Percentiles rank a stretch among this genome's conserved stretches.
These are phyloP conservation scores for Oryza meridionalis DNA, from an alignment of 176 grass and related monocot species.

Conservation along the genomic window DNA sequence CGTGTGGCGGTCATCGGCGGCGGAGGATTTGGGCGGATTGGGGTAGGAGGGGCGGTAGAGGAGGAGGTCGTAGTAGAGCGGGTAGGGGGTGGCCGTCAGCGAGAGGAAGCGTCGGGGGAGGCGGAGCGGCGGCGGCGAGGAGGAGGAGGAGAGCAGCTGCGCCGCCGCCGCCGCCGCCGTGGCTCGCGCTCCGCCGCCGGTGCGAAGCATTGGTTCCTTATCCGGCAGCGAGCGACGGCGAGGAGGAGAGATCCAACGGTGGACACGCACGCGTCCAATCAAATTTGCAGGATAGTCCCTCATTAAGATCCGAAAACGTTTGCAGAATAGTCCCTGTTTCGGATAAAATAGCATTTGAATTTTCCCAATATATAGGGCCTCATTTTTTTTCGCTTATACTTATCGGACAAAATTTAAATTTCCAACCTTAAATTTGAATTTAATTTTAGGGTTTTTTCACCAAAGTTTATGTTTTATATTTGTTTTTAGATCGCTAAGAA, in stretches of 20 bases:
- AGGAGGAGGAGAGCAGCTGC: slow-evolving; percentile 31
- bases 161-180: slow-evolving; percentile 44
- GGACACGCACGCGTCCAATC: neutral
- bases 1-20: neutral
- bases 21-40: slow-evolving; percentile 36
- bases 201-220: slow-evolving; percentile 38
- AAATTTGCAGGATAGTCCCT: neutral
- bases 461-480: no score
- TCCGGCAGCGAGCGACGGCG: neutral
- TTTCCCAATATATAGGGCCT: neutral
- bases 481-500: no score
- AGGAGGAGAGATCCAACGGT: neutral
- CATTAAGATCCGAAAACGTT: no score
- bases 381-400: no score
- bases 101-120: slow-evolving; percentile 56
- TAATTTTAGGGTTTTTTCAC: no score
- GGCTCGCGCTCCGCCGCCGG: slow-evolving; percentile 21
- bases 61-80: slow-evolving; percentile 89
- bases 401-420: no score
- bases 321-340: no score
- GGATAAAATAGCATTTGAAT: neutral
- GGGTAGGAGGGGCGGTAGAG: slow-evolving; percentile 60
- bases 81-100: slow-evolving; percentile 72
- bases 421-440: no score
- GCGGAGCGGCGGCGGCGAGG: slow-evolving; percentile 7